These are phyloP conservation scores for Monilinia fructigena DNA, from an alignment of 2,329 filamentous ascomycete species.

Conservation along the genomic window DNA sequence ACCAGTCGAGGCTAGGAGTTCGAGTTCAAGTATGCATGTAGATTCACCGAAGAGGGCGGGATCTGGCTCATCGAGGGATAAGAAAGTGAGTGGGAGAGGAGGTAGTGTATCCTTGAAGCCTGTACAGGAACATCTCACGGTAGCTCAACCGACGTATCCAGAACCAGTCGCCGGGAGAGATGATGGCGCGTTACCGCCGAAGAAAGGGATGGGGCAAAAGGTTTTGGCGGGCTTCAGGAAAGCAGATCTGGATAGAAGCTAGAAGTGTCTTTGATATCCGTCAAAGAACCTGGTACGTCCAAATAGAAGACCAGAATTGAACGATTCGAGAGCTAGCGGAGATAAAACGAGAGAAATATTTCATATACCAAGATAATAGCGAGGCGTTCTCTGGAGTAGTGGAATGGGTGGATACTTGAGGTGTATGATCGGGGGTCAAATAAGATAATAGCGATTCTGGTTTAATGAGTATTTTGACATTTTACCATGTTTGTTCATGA, in stretches of 20 bases:
- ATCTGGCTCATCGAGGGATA: constrained; percentile 21
- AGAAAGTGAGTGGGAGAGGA: constrained; percentile 18
- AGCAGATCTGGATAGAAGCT: constrained; percentile 36
- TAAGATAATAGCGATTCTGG: background rate
- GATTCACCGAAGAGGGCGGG: constrained; percentile 19
- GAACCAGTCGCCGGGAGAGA: constrained; percentile 17
- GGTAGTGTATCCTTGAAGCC: constrained; percentile 21
- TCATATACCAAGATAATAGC: background rate
- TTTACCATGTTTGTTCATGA: background rate
- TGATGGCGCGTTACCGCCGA: constrained; percentile 17
- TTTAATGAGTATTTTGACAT: background rate
- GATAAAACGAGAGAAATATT: background rate
- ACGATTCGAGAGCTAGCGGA: background rate
- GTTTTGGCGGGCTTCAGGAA: constrained; percentile 31
- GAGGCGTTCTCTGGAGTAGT: background rate
- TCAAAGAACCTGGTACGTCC: too few relatives aligned
- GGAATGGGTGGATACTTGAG: background rate
- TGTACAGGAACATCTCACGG: constrained; percentile 27
- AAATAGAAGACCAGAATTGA: background rate
- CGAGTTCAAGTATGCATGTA: constrained; percentile 16
- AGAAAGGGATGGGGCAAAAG: constrained; percentile 29
- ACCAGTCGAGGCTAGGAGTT: constrained; percentile 28
- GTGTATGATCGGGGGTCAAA: background rate
- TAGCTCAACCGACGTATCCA: constrained; percentile 22
- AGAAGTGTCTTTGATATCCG: background rate